These are phyloP conservation scores for Picea sitchensis DNA, from an alignment of 75 land plant species.

Conservation along the genomic window DNA sequence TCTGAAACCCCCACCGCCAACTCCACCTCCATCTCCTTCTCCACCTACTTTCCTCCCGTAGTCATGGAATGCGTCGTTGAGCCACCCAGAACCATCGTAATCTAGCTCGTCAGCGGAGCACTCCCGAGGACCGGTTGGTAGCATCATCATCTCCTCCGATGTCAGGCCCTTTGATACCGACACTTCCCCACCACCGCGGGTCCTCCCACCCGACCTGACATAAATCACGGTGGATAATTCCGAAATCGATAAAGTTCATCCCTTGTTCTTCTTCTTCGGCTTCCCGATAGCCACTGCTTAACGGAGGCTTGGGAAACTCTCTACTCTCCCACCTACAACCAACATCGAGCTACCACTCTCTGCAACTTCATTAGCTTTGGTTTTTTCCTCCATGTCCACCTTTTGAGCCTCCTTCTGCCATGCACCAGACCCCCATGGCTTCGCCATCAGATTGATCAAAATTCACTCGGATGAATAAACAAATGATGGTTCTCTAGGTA, in stretches of 20 bases:
- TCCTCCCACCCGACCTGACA: too few relatives aligned
- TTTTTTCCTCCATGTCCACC: too few relatives aligned
- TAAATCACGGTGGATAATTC: too few relatives aligned
- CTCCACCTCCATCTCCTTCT: conserved; percentile 4
- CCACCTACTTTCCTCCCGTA: conserved; percentile 31
- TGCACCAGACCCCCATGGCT: conserved; percentile 18
- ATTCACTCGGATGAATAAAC: too few relatives aligned
- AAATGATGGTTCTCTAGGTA: too few relatives aligned
- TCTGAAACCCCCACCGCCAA: background rate
- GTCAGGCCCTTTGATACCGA: conserved; percentile 38
- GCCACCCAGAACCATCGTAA: background rate
- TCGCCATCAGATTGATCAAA: conserved; percentile 29
- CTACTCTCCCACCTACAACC: background rate
- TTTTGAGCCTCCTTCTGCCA: too few relatives aligned
- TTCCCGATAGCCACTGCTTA: too few relatives aligned
- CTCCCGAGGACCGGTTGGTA: too few relatives aligned
- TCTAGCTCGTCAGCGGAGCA: too few relatives aligned
- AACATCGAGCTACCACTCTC: background rate
- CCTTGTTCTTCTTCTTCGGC: too few relatives aligned
- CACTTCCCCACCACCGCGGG: background rate
- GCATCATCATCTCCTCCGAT: conserved; percentile 49
- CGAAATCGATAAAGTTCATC: too few relatives aligned
- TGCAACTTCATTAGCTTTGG: conserved; percentile 11
- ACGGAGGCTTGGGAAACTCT: too few relatives aligned
- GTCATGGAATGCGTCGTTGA: conserved; percentile 68